Evolutionary conservation across 352 stramenopile genomes (phyloP), one percentile per base, ranked within the genome.

Genomic region (Phytophthora fragariae): DNA sequence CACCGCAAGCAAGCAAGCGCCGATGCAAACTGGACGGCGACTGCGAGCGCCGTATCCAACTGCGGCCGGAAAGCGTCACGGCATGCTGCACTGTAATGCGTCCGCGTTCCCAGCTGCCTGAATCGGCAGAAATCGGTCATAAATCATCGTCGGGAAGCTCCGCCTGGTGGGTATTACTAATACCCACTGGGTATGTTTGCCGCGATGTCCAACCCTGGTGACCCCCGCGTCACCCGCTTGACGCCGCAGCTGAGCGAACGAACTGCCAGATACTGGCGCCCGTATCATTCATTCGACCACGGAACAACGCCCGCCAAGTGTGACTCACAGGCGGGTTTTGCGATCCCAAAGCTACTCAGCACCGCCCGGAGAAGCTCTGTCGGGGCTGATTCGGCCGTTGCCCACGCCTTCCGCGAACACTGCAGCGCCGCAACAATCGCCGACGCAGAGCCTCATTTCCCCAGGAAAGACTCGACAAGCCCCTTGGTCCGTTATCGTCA

Each of bases 241-340:
- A 64, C 19, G 31, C 58, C 21, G 44, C 59, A 64, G 59, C 53
- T 73, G 53, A 15, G 44, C 44, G n/a, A 11, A 19, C 41, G n/a
- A 15, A 50, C 44, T 19, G 3, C 12, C 44, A 33, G 31, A 65
- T 68, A 70, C 24, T 72, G 52, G 35, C 72, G 66, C 66, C 27
- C 17, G 62, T 67, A 75, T 78, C 60, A 71, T 78, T 78, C 68
- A 57, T 78, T 75, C 72, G 66, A 75, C 31, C 21, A 61, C 72
- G 72, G 62, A 78, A 73, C 65, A 73, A 68, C 35, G 58, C 11
- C 12, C 17, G 39, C 59, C 35, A 35, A 52, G 62, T 57, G 62
- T 62, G 62, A 64, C 53, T 62, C 50, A 65, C 60, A 62, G 19
- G 29, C 41, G 24, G 9, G 47, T 41, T 31, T 57, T 33, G 11